Evolutionary conservation across 192 early-diverging fungal genomes (phyloP).

Genomic region (Paraglomus occultum): DNA sequence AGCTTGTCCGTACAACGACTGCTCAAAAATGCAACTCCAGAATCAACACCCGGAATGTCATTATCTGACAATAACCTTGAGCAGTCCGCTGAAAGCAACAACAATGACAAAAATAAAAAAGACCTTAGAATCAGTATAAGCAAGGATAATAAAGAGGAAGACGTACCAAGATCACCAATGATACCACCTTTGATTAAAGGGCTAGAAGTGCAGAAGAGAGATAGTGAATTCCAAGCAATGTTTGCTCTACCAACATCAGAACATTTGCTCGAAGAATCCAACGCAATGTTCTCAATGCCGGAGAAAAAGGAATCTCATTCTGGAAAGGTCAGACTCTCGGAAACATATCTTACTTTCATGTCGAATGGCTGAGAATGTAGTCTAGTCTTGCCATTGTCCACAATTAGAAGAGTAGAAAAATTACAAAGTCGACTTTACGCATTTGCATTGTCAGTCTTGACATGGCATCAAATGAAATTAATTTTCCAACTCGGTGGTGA

Average conservation of each 20-base stretch:
- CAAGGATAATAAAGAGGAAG: background rate
- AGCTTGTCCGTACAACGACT: constrained; percentile 84
- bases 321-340: constrained; percentile 84
- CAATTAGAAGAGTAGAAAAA: constrained; percentile 89
- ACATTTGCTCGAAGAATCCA: constrained; percentile 63
- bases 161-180: constrained; percentile 36
- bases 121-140: background rate
- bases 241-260: constrained; percentile 83
- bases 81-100: constrained; percentile 24
- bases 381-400: constrained; percentile 82
- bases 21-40: constrained; percentile 75
- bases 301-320: constrained; percentile 43
- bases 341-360: constrained; percentile 82
- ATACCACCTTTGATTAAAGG: constrained; percentile 54
- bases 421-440: constrained; percentile 62
- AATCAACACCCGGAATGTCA: constrained; percentile 59
- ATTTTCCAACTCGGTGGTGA: constrained; percentile 76
- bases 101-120: background rate
- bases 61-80: constrained; percentile 23
- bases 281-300: constrained; percentile 56
- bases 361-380: constrained; percentile 68
- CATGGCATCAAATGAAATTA: constrained; percentile 90
- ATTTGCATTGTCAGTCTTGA: constrained; percentile 78
- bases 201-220: constrained; percentile 73
- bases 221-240: constrained; percentile 67